A percentile compares a stretch with the other conserved stretches of the same genome.
Evolutionary conservation across 805 yeast species (phyloP).

Genomic region (Hermanozyma aechmeae): DNA sequence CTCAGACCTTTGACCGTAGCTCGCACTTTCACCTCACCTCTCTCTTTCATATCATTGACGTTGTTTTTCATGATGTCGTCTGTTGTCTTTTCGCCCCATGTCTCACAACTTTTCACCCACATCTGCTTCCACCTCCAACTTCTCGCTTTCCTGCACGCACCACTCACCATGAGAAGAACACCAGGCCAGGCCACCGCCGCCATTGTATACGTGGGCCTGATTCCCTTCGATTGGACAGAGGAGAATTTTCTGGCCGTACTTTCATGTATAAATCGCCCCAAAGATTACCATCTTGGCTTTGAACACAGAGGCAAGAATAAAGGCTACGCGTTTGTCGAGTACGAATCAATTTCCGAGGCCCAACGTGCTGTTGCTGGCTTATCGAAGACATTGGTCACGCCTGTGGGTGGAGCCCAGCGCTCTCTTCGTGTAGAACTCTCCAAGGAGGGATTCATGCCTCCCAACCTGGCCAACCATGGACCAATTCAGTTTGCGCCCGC

Average conservation of each 20-base stretch:
- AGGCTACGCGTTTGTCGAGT: slow-evolving; percentile 63
- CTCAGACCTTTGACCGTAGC: too few species aligned
- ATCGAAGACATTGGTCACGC: slow-evolving; percentile 30
- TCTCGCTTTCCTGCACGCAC: too few species aligned
- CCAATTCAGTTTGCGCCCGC: slow-evolving; percentile 35
- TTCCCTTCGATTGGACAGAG: slow-evolving; percentile 68
- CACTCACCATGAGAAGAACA: too few species aligned
- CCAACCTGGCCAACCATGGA: slow-evolving; percentile 29
- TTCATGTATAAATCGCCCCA: slow-evolving; percentile 64
- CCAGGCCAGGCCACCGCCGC: slow-evolving; percentile 24
- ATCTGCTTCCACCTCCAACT: too few species aligned
- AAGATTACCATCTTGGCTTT: slow-evolving; percentile 56
- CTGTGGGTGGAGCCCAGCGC: slow-evolving; percentile 18
- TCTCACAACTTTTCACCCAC: too few species aligned
- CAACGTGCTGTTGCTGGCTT: slow-evolving; percentile 36
- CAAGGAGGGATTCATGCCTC: slow-evolving; percentile 41
- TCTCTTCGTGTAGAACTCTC: slow-evolving; percentile 49
- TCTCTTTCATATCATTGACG: too few species aligned
- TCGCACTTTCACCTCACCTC: too few species aligned
- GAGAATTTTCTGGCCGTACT: slow-evolving; percentile 51
- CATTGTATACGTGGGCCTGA: slow-evolving; percentile 49
- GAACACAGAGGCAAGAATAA: slow-evolving; percentile 51
- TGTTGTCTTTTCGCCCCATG: too few species aligned
- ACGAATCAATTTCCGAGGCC: slow-evolving; percentile 42
- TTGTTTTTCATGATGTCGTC: too few species aligned